Conservation (phyloP, 768 basidiomycete genomes). For the Dioszegia crocea region DNA sequence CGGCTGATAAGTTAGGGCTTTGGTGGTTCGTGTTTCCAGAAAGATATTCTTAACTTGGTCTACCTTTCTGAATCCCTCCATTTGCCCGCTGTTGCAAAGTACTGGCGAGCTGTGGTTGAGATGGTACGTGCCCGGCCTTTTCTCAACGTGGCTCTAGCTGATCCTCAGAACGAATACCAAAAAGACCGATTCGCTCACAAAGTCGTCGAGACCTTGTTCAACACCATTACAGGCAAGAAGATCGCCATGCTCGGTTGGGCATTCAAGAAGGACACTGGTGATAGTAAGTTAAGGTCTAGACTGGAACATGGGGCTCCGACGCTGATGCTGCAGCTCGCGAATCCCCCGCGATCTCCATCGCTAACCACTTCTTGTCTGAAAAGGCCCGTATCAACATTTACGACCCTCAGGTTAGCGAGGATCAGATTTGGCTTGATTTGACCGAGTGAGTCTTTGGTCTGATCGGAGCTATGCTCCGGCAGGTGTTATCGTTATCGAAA, state of each 20-base stretch:
- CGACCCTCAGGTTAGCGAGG: slow-evolving; percentile 76
- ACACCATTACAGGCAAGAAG: slow-evolving; percentile 66
- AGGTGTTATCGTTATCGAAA: too few relatives aligned
- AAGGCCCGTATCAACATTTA: slow-evolving; percentile 80
- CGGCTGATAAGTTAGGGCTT: slow-evolving; percentile 60
- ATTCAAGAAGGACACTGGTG: slow-evolving; percentile 98
- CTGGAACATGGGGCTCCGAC: not conserved
- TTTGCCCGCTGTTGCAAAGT: slow-evolving; percentile 92
- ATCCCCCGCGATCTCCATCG: slow-evolving; percentile 88
- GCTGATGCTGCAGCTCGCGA: slow-evolving; percentile 61
- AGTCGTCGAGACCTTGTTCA: slow-evolving; percentile 96
- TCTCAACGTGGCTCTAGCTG: not conserved
- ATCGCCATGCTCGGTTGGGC: slow-evolving; percentile 97
- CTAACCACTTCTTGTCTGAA: slow-evolving; percentile 88
- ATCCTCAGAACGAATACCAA: slow-evolving; percentile 77
- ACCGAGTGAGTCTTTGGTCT: slow-evolving; percentile 56
- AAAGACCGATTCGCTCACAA: slow-evolving; percentile 92
- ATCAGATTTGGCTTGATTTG: slow-evolving; percentile 70
- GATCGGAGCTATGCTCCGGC: too few relatives aligned
- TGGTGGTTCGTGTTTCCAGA: slow-evolving; percentile 98
- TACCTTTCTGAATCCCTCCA: slow-evolving; percentile 93
- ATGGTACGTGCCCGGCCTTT: slow-evolving; percentile 53
- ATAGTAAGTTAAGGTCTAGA: slow-evolving; percentile 54
- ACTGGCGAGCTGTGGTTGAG: slow-evolving; percentile 88
- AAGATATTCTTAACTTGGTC: slow-evolving; percentile 97